phyloP scores from a whole-genome alignment of 2,329 filamentous ascomycete species.

The Zopfia rhizophila region DNA sequence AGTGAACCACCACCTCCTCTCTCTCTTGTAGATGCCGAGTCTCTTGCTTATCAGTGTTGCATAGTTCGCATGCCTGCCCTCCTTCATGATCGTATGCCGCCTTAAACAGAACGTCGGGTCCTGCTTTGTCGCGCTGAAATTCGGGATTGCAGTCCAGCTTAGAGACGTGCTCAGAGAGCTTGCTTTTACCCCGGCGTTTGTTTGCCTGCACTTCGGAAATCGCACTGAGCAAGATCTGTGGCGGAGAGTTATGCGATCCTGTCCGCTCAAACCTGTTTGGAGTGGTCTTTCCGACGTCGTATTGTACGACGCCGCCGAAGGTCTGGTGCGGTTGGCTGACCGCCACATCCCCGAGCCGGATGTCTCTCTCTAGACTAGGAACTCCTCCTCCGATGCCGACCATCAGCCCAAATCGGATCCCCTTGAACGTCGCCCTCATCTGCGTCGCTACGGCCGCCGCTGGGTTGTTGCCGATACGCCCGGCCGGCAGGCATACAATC shows the following conservation, averaged over 20 bases:
- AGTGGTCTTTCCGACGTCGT: conserved; percentile 14
- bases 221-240: conserved; percentile 12
- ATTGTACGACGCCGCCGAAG: conserved; percentile 18
- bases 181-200: conserved; percentile 7
- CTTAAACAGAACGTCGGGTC: conserved; percentile 24
- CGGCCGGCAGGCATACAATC: conserved; percentile 45
- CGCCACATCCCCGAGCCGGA: conserved; percentile 15
- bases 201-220: conserved; percentile 18
- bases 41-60: conserved; percentile 8
- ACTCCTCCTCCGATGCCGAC: conserved; percentile 53
- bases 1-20: conserved; percentile 12
- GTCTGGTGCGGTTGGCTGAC: conserved; percentile 10
- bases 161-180: conserved; percentile 6
- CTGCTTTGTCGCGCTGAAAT: conserved; percentile 14
- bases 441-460: conserved; percentile 41
- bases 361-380: conserved; percentile 9
- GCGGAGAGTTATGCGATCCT: conserved; percentile 10
- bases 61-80: conserved; percentile 10
- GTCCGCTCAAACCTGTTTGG: conserved; percentile 13
- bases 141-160: conserved; percentile 8
- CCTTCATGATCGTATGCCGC: conserved; percentile 19
- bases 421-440: conserved; percentile 40
- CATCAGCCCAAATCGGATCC: conserved; percentile 51
- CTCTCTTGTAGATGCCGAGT: neutral
- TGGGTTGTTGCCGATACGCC: conserved; percentile 42